These are phyloP conservation scores for Neolentinus lepideus DNA, from an alignment of 1,284 basidiomycete genomes.

Conservation along the genomic window DNA sequence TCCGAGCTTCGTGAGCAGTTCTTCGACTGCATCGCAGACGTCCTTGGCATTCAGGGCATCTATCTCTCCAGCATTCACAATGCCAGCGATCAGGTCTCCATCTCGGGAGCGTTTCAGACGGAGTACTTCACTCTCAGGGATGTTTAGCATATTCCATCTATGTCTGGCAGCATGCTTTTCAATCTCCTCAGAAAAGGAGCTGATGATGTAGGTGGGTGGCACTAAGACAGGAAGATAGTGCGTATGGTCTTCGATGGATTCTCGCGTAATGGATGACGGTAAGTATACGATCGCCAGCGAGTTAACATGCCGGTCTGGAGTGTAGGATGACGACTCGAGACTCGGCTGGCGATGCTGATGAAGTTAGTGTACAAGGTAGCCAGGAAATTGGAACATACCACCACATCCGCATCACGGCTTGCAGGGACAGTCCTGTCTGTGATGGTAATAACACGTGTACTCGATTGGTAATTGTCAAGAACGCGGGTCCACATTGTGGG, in stretches of 20 bases:
- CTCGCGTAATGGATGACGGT: conserved; percentile 33
- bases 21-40: conserved; percentile 29
- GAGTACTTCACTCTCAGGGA: conserved; percentile 34
- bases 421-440: conserved; percentile 44
- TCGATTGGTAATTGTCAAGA: conserved; percentile 6
- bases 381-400: conserved; percentile 36
- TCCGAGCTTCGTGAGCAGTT: conserved; percentile 30
- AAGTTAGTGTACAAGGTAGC: conserved; percentile 30
- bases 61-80: conserved; percentile 42
- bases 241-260: conserved; percentile 40
- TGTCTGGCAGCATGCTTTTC: conserved; percentile 32
- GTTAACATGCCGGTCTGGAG: conserved; percentile 26
- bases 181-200: conserved; percentile 22
- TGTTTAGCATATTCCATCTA: conserved; percentile 39
- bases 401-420: conserved; percentile 16
- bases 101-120: conserved; percentile 15
- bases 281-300: conserved; percentile 62
- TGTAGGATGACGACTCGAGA: conserved; percentile 19
- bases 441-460: conserved; percentile 32
- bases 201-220: conserved; percentile 24
- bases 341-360: conserved; percentile 34
- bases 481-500: not conserved
- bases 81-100: conserved; percentile 22
- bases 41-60: conserved; percentile 25
- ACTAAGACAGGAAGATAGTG: conserved; percentile 53